These are phyloP conservation scores for Crithidia brevicula DNA, from an alignment of 208 protist species.

Conservation along the genomic window DNA sequence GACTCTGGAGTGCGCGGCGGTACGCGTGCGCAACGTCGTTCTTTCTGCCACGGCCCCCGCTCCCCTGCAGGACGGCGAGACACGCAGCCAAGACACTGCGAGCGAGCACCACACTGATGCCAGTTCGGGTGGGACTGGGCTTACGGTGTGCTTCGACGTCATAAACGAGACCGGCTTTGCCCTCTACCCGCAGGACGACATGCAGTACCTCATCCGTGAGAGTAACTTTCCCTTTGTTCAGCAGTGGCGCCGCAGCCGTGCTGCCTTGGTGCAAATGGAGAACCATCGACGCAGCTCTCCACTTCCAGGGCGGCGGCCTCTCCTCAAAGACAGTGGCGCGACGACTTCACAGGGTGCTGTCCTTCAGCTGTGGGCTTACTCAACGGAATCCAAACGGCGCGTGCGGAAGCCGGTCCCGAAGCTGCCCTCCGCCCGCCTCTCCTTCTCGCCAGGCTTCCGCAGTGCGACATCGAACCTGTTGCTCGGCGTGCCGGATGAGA, in stretches of 20 bases:
- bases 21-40: slow-evolving; percentile 28
- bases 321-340: background rate
- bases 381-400: background rate
- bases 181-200: slow-evolving; percentile 14
- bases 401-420: background rate
- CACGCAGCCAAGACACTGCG: too few species aligned
- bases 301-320: background rate
- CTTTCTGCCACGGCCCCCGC: slow-evolving; percentile 6
- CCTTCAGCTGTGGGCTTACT: slow-evolving; percentile 26
- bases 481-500: background rate
- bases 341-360: background rate
- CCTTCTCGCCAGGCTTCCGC: slow-evolving; percentile 1
- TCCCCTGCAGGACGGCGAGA: background rate
- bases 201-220: slow-evolving; percentile 13
- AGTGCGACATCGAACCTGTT: background rate
- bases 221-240: slow-evolving; percentile 29
- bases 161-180: slow-evolving; percentile 23
- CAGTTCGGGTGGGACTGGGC: slow-evolving; percentile 5
- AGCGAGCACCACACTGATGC: background rate
- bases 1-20: slow-evolving; percentile 17
- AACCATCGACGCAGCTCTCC: background rate
- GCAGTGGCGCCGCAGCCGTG: slow-evolving; percentile 22
- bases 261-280: background rate
- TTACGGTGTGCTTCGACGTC: slow-evolving; percentile 25
- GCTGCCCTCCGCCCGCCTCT: background rate